Base-by-base conservation (phyloP, 169 alveolate genomes). In the Cryptosporidium bovis region DNA sequence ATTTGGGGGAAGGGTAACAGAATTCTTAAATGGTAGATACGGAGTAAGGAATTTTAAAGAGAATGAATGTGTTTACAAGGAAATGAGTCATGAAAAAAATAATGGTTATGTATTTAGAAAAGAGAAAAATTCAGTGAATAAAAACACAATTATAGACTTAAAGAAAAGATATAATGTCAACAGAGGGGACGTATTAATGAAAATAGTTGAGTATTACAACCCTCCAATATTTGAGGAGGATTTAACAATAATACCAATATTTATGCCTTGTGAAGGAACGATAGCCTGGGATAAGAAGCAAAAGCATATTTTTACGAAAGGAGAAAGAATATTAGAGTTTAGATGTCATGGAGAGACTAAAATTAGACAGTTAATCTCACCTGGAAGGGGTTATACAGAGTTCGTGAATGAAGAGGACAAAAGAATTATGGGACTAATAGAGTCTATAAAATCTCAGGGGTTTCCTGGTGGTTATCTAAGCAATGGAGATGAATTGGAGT, bases 211-310 rank as follows among this genome's bases (percentile, higher is more conserved):
- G 24, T 12, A 44, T 27, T 77, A 77, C 36, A 15, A 55, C 29
- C 87, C 87, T 4, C 87, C 87, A 10, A 20, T 77, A 34, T 77
- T 27, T 60, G 71, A 58, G 27, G 64, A 56, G 15, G 34, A 77
- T 12, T n/a, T 77, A 24, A 40, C 64, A 34, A 64, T 56, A n/a
- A 50, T 77, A 24, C 87, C 87, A 3, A 36, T 77, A 60, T 56
- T 62, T 27, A 77, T 77, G 87, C 87, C 87, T 20, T 77, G 87
- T n/a, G 48, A 13, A 20, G 87, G 87, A 50, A 60, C 36, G 18
- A 44, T 40, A 5, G 69, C 71, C 7, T 77, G 87, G 87, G 87
- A 40, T 2, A 77, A 77, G 44, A 44, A 62, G 36, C 87, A 56
- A 27, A 60, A 48, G 48, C 58, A 77, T 36, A 33, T 77, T 6